Conservation (phyloP, 352 stramenopile genomes). For the Phytophthora fragariaefolia region DNA sequence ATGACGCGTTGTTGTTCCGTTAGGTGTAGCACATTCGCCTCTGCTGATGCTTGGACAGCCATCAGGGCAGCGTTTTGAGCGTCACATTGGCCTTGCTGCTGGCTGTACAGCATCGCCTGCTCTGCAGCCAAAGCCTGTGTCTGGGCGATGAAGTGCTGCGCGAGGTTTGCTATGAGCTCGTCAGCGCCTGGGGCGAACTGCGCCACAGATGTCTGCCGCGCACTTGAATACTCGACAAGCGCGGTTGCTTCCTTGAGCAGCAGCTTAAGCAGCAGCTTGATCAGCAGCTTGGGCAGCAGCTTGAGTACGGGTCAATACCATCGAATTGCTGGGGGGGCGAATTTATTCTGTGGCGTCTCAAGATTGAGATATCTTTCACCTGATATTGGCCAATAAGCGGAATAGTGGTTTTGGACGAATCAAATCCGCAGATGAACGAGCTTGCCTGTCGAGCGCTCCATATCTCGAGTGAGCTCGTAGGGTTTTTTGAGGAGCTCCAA, state of each 20-base stretch:
- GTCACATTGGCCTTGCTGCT: neutral
- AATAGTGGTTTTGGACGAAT: neutral
- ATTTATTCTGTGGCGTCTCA: neutral
- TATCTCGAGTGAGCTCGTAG: neutral
- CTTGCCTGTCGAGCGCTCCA: neutral
- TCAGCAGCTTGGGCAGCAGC: neutral
- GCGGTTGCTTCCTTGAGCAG: neutral
- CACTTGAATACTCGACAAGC: neutral
- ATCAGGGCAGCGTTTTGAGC: neutral
- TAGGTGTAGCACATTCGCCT: neutral
- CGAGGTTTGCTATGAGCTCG: neutral
- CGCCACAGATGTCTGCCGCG: neutral
- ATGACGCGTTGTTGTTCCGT: neutral
- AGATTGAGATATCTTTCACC: neutral
- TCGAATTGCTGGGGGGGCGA: neutral
- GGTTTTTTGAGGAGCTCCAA: neutral
- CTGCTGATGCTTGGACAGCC: neutral
- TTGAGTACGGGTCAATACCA: neutral
- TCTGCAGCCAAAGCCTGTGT: neutral
- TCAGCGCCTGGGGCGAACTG: neutral
- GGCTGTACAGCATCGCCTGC: neutral
- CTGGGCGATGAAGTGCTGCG: neutral
- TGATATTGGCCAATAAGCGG: neutral
- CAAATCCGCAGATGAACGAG: neutral
- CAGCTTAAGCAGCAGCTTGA: neutral